phyloP scores from a whole-genome alignment of 2,329 filamentous ascomycete genomes.

The Aschersonia sp. region DNA sequence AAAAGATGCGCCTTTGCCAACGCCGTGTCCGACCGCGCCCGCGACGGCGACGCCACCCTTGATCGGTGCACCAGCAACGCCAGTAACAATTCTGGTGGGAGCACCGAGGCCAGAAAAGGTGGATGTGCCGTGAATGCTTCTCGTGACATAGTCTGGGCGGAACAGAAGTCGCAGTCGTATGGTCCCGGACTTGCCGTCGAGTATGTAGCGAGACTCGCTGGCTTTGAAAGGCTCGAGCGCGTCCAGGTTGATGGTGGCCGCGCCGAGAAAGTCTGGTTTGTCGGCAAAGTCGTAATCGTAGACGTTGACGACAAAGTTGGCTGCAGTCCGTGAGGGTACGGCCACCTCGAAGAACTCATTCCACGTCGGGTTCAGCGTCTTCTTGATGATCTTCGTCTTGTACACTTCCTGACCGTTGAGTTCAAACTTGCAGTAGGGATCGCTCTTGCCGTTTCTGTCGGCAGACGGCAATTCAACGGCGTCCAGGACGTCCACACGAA shows the following conservation, averaged over 20 bases:
- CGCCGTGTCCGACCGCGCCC: slow-evolving; percentile 57
- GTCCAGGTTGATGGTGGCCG: slow-evolving; percentile 59
- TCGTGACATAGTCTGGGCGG: slow-evolving; percentile 80
- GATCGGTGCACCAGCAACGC: slow-evolving; percentile 74
- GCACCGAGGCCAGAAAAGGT: slow-evolving; percentile 84
- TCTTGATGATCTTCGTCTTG: slow-evolving; percentile 95
- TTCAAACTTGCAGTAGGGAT: slow-evolving; percentile 91
- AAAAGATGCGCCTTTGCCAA: slow-evolving; percentile 84
- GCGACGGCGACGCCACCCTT: slow-evolving; percentile 76
- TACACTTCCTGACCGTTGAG: slow-evolving; percentile 80
- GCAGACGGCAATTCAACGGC: slow-evolving; percentile 79
- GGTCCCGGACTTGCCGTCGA: slow-evolving; percentile 82
- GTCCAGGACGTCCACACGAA: slow-evolving; percentile 87
- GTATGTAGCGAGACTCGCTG: slow-evolving; percentile 56
- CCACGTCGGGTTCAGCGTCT: slow-evolving; percentile 88
- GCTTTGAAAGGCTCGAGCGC: slow-evolving; percentile 73
- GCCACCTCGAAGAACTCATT: slow-evolving; percentile 88
- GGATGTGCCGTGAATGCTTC: slow-evolving; percentile 75
- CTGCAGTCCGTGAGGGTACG: slow-evolving; percentile 70
- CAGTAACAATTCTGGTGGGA: slow-evolving; percentile 76
- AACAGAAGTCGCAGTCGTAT: slow-evolving; percentile 79
- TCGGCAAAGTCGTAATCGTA: slow-evolving; percentile 97
- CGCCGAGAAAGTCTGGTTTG: slow-evolving; percentile 82
- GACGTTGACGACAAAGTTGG: slow-evolving; percentile 70
- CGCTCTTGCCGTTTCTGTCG: slow-evolving; percentile 91